Base-by-base conservation (phyloP, 2,329 filamentous ascomycete genomes). In the Fusarium sp. region DNA sequence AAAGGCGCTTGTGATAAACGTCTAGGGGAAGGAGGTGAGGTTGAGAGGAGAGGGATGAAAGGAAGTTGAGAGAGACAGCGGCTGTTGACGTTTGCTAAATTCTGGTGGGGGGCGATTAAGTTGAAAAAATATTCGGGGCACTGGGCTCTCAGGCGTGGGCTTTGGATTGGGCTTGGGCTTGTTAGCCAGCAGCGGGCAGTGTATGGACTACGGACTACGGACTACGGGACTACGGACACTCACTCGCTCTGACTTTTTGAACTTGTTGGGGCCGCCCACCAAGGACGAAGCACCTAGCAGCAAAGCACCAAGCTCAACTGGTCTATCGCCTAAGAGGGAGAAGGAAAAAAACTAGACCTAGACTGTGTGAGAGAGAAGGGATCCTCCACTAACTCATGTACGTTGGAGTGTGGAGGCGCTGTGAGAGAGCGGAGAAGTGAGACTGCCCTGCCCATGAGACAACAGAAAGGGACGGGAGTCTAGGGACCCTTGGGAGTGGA, bases 61-160 rank as follows among this genome's bases (percentile, higher is more conserved):
- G 71, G 72, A 78, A 77, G 75, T 78, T 75, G 71, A 74, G 74
- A 74, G 67, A 70, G 71, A 37, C 71, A 71, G 64, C 65, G 72
- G 72, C 70, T 77, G 75, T 77, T 75, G 75, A 75, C 73, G 75
- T 73, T 77, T 78, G 74, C 73, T 76, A 77, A 79, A 78, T 78
- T 79, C 75, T 77, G 78, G 78, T 79, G 78, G 79, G 76, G 76
- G 78, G 75, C 73, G 73, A 71, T 71, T 71, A 74, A 74, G 71
- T 71, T 73, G 71, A 71, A 75, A 76, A 62, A 74, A 76, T 76
- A 78, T 75, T 78, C 76, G 74, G 75, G 74, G 74, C 71, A 71
- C 74, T 74, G 74, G 70, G 28, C 28, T 30, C 28, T 30, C 11
- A 30, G 28, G 28, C 28, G 28, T 30, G 28, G 28, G 74, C 69